A percentile compares a stretch with the other conserved stretches of the same genome.
These are phyloP conservation scores for Monosporascus sp. DNA, from an alignment of 2,329 filamentous ascomycete species.

Conservation along the genomic window DNA sequence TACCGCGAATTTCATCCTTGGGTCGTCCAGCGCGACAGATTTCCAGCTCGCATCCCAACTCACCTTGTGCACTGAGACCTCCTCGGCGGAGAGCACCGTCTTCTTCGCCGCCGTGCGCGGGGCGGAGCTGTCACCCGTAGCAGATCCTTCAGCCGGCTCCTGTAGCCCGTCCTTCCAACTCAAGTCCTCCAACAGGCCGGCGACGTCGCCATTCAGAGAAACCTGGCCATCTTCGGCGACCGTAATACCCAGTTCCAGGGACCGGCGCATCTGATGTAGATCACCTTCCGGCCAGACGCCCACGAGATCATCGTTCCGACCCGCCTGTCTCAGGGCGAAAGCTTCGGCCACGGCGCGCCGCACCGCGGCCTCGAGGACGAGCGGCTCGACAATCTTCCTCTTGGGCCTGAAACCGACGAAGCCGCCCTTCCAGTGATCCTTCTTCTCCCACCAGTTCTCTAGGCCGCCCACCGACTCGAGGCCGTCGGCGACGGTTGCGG, in stretches of 20 bases:
- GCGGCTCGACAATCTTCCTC: conserved; percentile 35
- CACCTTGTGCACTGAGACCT: conserved; percentile 37
- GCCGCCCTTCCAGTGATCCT: conserved; percentile 46
- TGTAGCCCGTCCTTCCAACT: conserved; percentile 20
- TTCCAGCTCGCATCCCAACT: conserved; percentile 54
- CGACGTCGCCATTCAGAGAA: conserved; percentile 32
- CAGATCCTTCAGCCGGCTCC: too few relatives aligned
- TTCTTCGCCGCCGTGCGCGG: neutral
- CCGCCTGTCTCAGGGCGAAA: conserved; percentile 35
- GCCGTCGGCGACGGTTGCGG: conserved; percentile 38
- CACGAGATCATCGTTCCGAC: conserved; percentile 17
- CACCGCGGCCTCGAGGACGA: conserved; percentile 41
- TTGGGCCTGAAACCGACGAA: conserved; percentile 38
- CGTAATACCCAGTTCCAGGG: conserved; percentile 31
- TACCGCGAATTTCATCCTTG: conserved; percentile 68
- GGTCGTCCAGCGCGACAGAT: conserved; percentile 49
- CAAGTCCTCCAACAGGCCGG: conserved; percentile 28
- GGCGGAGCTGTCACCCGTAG: neutral
- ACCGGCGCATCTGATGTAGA: conserved; percentile 26
- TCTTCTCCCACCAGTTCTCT: conserved; percentile 47
- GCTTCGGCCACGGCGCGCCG: conserved; percentile 49
- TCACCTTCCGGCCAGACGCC: conserved; percentile 19
- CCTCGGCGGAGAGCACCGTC: conserved; percentile 24
- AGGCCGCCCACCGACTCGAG: conserved; percentile 44
- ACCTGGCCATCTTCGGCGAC: conserved; percentile 34